Evolutionary conservation across 768 basidiomycete genomes (phyloP), one percentile per base, ranked within the genome.

Genomic region (Serendipita indica): DNA sequence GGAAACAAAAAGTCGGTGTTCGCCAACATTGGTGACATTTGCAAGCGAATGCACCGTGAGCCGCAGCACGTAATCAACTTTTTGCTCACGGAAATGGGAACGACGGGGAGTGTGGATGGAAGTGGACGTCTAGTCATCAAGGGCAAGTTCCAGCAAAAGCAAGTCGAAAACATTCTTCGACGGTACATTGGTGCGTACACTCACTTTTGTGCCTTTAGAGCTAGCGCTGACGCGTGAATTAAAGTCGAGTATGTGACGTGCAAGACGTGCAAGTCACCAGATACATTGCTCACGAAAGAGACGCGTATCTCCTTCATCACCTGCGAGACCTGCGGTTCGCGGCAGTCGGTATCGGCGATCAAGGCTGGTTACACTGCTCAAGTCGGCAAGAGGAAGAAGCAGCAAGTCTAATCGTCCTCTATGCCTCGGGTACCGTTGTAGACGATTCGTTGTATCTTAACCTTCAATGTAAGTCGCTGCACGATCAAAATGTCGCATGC

Each of bases 321-420:
- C 0, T 92, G 89, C 73, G 86, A 92, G 71, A 86, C 86, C 3
- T 94, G 90, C 65, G 90, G 89, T 2, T 87, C 84, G 64, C 75
- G 88, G 65, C 83, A 93, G 20, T 92, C 89, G 61, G 94, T 99
- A 65, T 89, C 88, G 64, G 76, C 91, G 34, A 94, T 99, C 83
- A 97, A 98, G 82, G 92, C 88, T 61, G 94, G 94, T 72, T 99
- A 86, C 81, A 90, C 96, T 74, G 93, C 92, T 58, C 91, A 96
- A 69, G 86, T 91, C 60, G 89, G 89, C 57, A 63, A 63, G 54
- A 56, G 61, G 37, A 59, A 62, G 59, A 62, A 61, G 49, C 49
- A 60, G 35, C 45, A 34, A 28, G 60, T 57, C 13, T 57, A 57
- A 35, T 13, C 16, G 7, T n/a, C 5, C 41, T n/a, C 41, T n/a